phyloP scores from a whole-genome alignment of 2,329 filamentous ascomycete species.

The Ophiosphaerella herpotricha region DNA sequence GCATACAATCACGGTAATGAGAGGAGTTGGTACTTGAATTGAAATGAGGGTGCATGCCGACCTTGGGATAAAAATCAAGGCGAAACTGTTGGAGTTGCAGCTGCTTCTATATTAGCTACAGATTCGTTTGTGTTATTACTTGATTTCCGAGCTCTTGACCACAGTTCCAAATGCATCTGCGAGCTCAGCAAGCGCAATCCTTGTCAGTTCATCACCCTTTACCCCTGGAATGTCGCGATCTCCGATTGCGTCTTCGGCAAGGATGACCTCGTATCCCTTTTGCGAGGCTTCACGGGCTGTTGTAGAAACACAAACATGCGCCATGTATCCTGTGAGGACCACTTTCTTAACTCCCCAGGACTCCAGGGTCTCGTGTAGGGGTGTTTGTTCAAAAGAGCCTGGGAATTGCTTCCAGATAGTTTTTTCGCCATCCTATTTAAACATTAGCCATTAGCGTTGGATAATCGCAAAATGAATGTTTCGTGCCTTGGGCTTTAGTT shows the following conservation, averaged over 20 bases:
- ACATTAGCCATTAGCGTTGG: background rate
- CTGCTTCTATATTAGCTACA: too few species aligned
- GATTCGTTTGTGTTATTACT: slow-evolving; percentile 16
- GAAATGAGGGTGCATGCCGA: too few species aligned
- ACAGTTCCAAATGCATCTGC: slow-evolving; percentile 68
- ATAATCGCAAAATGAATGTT: too few species aligned
- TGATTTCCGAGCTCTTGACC: slow-evolving; percentile 57
- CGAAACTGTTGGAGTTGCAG: too few species aligned
- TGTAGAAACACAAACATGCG: slow-evolving; percentile 67
- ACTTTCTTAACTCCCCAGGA: slow-evolving; percentile 61
- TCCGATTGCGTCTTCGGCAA: slow-evolving; percentile 66
- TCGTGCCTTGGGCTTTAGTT: slow-evolving; percentile 55
- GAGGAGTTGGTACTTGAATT: slow-evolving; percentile 5
- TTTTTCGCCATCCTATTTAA: slow-evolving; percentile 56
- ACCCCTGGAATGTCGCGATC: slow-evolving; percentile 69
- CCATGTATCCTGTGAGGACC: slow-evolving; percentile 66
- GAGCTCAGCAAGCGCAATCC: slow-evolving; percentile 59
- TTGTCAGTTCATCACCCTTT: slow-evolving; percentile 58
- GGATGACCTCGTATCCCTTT: slow-evolving; percentile 65
- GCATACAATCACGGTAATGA: slow-evolving; percentile 36
- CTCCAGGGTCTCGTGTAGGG: slow-evolving; percentile 61
- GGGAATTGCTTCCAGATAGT: slow-evolving; percentile 62
- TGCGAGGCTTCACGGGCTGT: slow-evolving; percentile 66
- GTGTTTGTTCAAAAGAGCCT: slow-evolving; percentile 64
- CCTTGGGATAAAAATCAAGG: too few species aligned